Evolutionary conservation across 768 basidiomycete species (phyloP), one percentile per base, ranked within the genome.

Genomic region (Psilocybe sp.): DNA sequence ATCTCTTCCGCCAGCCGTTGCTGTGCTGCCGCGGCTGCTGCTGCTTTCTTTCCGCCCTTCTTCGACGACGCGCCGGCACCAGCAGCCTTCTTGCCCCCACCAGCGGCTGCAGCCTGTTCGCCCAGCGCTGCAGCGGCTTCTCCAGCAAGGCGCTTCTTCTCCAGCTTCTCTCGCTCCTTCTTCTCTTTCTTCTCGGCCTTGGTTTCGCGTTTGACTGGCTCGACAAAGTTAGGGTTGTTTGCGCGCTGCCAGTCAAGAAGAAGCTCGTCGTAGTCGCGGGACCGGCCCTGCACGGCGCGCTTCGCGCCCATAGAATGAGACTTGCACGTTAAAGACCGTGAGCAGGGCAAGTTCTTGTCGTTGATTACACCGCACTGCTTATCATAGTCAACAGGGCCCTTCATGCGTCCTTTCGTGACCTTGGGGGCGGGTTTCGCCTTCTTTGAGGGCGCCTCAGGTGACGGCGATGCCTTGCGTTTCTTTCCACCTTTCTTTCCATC

Each of bases 301-400:
- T 99, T 99, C 10, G 92, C 89, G 12, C 92, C 92, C 87, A 99
- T 96, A 2, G 92, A 88, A 64, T 99, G 96, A 5, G 96, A 92
- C 69, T 99, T 99, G 75, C 96, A 99, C 0, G 96, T 98, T 34
- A 99, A 79, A 6, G 93, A 93, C 20, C 96, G 89, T 11, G 93
- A 92, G 64, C 96, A 99, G 0, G 92, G 93, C 6, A 92, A 72
- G 39, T 80, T 80, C 67, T 97, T 97, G 71, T 96, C 94, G 70
- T 96, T 98, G 65, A 97, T 96, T 34, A 98, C 96, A 44, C 96
- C 94, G 60, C 96, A 98, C 56, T 97, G 94, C 49, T 81, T 85
- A 72, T 97, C 92, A 55, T 85, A 83, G 68, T 98, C 88, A 44
- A 96, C 82, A 3, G 94, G 93, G 1, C 91, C 90, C 60, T 91